Base-by-base conservation (phyloP, 2,329 filamentous ascomycete genomes). In the Trichoderma afroharzianum region DNA sequence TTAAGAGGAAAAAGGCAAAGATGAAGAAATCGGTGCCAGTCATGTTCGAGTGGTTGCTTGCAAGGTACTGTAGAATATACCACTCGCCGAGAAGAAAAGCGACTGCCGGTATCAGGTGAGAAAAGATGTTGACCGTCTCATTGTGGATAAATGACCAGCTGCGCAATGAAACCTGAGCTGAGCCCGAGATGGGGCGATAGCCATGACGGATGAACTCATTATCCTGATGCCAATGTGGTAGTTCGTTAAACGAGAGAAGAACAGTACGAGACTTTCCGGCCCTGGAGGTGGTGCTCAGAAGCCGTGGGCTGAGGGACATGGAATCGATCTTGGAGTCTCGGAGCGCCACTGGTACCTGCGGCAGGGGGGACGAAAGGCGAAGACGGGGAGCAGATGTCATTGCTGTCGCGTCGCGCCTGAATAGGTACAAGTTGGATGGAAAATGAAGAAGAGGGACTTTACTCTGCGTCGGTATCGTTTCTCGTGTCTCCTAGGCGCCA, bases 61-160 rank as follows among this genome's bases (percentile, higher is more conserved):
- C 32, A 7, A 68, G 64, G 26, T 68, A 59, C 26, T 68, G 24
- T 8, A 21, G 33, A 32, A 68, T 59, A 59, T 59, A 68, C 53
- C 64, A 68, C 33, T 68, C 64, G 26, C 53, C 64, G 26, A 68
- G 64, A 18, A 68, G 33, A 32, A 68, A 68, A 28, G 14, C 53
- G 33, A 68, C 21, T 21, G 64, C 53, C 4, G 64, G 64, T 59
- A 68, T 59, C 11, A 68, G 53, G 30, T 68, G 64, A 32, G 64
- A 68, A 32, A 15, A 68, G 18, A 68, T 68, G 18, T 68, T 68
- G 11, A 68, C 36, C 26, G 64, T 59, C 26, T 68, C 64, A 7
- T 68, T 68, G 24, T 68, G 64, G n/a, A 68, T 59, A 28, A 59
- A 68, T 24, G 64, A 68, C 64, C 64, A 68, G 33, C 64, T 68